Base-by-base conservation (phyloP, 2,329 filamentous ascomycete species). In the Aspergillus niger region DNA sequence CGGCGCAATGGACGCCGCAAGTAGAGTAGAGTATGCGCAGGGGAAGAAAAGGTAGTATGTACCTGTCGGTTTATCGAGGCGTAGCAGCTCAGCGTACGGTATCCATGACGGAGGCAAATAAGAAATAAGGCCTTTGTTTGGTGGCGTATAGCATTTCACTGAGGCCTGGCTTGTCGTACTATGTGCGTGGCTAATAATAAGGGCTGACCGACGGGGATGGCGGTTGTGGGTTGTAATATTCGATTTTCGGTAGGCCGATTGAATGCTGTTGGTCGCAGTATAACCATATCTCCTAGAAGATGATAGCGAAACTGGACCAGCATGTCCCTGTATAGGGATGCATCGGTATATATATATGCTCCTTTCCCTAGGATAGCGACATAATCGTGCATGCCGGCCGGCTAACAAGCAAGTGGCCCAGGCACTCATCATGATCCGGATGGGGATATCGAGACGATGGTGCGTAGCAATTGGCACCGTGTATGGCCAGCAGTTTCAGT, bases 1-100 rank as follows among this genome's bases (percentile, higher is more conserved):
- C 22, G 63, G 61, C 38, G 74, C 72, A 69, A 80, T 74, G 22
- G 71, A 75, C 41, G 74, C 81, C 62, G 72, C 79, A 65, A 76
- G 75, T 60, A 76, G 75, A 54, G 76, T 82, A 26, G 79, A 84
- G 61, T 81, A 78, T 36, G 82, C 69, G 49, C 82, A 82, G 15
- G 82, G 82, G 55, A 83, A 82, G 72, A 82, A 85, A 52, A 84
- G 77, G 58, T 81, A 81, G 65, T 81, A 84, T 57, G 83, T 76
- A 8, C 83, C 83, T 1, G 78, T 78, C 3, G 80, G 81, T 49
- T 81, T 81, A 63, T 85, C 77, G 55, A 86, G 72, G 15, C 83
- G 82, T 56, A 83, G 77, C 13, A 85, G 74, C 66, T 86, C 78
- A 24, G 78, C 81, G 65, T 85, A 86, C 3, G 83, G 83, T 39